Percentiles rank a stretch among this genome's conserved stretches.
Evolutionary conservation across 2,329 filamentous ascomycete species (phyloP).

Genomic region (Albifimbria verrucaria): DNA sequence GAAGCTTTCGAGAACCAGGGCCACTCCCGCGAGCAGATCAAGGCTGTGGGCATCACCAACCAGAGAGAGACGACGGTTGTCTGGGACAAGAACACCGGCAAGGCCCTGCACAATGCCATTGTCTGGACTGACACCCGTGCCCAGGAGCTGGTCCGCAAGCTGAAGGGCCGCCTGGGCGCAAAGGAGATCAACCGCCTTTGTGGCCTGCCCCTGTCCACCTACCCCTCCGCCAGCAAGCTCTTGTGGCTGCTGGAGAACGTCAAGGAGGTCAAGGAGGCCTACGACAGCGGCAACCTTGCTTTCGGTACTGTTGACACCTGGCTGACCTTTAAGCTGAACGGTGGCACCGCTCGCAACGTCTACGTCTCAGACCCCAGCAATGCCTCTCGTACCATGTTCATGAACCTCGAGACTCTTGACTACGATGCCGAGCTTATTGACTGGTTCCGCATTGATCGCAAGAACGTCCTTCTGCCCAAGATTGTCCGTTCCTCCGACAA

Average conservation of each 20-base stretch:
- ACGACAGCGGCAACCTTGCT: constrained; percentile 67
- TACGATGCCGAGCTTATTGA: constrained; percentile 71
- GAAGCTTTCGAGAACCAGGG: constrained; percentile 66
- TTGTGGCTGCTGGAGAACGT: constrained; percentile 73
- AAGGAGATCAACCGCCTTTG: constrained; percentile 66
- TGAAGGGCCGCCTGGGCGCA: constrained; percentile 64
- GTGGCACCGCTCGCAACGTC: constrained; percentile 60
- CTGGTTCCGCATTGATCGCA: constrained; percentile 70
- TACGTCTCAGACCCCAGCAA: constrained; percentile 79
- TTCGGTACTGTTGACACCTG: constrained; percentile 82
- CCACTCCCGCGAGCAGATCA: constrained; percentile 65
- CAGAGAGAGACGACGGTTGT: constrained; percentile 80
- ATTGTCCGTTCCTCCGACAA: constrained; percentile 72
- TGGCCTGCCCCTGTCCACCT: constrained; percentile 77
- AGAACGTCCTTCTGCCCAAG: constrained; percentile 69
- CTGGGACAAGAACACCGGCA: constrained; percentile 74
- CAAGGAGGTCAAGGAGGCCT: constrained; percentile 63
- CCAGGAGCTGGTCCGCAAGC: constrained; percentile 65
- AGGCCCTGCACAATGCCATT: constrained; percentile 76
- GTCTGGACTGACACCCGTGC: constrained; percentile 85
- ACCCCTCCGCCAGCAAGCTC: constrained; percentile 75
- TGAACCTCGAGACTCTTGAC: constrained; percentile 72
- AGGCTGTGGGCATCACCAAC: constrained; percentile 76
- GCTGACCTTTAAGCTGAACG: constrained; percentile 77
- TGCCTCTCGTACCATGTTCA: constrained; percentile 84